Evolutionary conservation across 2,329 filamentous ascomycete species (phyloP), one percentile per base, ranked within the genome.

Genomic region (Ambrosiella beaveri): DNA sequence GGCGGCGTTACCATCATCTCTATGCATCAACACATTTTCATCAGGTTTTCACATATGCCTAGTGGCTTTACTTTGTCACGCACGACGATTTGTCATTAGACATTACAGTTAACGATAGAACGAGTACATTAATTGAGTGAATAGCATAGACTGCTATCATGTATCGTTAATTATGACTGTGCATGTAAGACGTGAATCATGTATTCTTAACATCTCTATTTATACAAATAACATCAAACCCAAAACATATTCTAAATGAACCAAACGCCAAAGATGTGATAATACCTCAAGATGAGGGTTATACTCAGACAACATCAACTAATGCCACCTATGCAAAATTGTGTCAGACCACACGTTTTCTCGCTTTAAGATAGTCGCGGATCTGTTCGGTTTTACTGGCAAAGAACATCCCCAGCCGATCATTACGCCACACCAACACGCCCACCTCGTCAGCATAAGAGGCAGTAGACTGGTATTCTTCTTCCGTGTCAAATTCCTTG

Each of bases 331-430:
- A 2, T 27, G 27, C 27, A 27, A 27, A 27, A 27, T 27, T 27
- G 27, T 19, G 47, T 51, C 35, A 51, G 17, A 51, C 47, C 6
- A n/a, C 47, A n/a, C 74, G 75, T 67, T 80, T 84, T 59, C 78
- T 75, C 63, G 78, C 82, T 66, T 82, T 84, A 63, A 95, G 75
- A 68, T 86, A 97, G 61, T 84, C 82, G 60, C 82, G 78, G 62
- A 98, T 84, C 72, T 95, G 90, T 68, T 97, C 90, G 65, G 93
- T 81, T 66, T 89, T 85, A 60, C 81, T 94, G 6, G 94, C 89
- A 68, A 98, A 98, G 71, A 98, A 95, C 75, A 86, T 84, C 62
- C 84, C 79, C 68, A 82, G 84, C 57, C 75, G 74, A 66, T 95
- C 86, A 64, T 83, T 93, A 66, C 83, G 84, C 88, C 91, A 97